These are phyloP conservation scores for Rosellinia necatrix DNA, from an alignment of 2,329 filamentous ascomycete species.

Conservation along the genomic window DNA sequence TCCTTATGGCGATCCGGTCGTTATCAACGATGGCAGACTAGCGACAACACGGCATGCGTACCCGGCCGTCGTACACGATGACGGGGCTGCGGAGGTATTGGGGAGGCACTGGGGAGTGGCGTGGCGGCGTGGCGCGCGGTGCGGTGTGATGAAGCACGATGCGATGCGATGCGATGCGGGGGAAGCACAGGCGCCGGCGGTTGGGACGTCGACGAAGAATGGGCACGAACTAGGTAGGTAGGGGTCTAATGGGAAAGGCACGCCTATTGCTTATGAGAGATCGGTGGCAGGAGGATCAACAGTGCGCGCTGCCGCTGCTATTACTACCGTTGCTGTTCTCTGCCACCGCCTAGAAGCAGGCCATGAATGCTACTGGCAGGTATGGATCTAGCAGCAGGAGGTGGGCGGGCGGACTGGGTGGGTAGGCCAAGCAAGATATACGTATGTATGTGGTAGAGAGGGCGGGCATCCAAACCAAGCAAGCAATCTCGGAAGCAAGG, in stretches of 20 bases:
- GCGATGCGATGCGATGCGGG: constrained; percentile 13
- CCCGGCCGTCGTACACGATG: constrained; percentile 16
- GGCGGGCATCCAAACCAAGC: not conserved
- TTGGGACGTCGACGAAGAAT: constrained; percentile 5
- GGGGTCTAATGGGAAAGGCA: too few species aligned
- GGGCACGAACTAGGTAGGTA: not conserved
- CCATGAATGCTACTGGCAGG: too few species aligned
- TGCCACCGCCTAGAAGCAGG: too few species aligned
- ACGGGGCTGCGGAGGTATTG: constrained; percentile 11
- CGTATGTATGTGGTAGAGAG: not conserved
- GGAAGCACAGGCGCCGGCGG: constrained; percentile 17
- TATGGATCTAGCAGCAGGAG: too few species aligned
- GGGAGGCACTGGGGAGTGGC: too few species aligned
- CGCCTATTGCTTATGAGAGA: too few species aligned
- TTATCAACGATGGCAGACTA: not conserved
- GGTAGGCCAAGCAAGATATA: too few species aligned
- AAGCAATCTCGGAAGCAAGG: not conserved
- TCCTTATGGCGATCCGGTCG: not conserved
- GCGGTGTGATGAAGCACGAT: not conserved
- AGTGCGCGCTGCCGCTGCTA: too few species aligned
- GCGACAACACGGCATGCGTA: constrained; percentile 9
- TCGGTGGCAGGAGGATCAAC: too few species aligned
- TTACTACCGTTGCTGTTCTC: too few species aligned
- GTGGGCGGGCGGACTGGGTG: too few species aligned
- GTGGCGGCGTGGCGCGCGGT: constrained; percentile 7